Percentiles rank a stretch among this genome's conserved stretches.
These are phyloP conservation scores for Syzygium aqueum DNA, from an alignment of 345 rosid genomes.

Conservation along the genomic window DNA sequence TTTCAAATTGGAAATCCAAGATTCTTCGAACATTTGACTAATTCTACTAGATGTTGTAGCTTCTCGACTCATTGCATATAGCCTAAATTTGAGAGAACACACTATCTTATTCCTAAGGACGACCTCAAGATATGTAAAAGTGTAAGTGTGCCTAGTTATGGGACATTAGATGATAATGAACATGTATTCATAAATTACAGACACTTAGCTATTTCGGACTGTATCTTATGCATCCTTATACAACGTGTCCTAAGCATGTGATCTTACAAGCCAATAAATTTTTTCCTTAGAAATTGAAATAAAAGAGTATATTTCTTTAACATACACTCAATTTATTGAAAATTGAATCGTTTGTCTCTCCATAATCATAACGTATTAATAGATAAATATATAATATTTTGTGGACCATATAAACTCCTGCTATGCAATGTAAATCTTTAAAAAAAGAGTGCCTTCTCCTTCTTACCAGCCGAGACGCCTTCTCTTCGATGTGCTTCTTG, in stretches of 20 bases:
- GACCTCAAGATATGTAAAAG: neutral
- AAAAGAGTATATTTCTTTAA: neutral
- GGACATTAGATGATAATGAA: neutral
- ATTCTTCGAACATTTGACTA: neutral
- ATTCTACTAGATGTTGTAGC: neutral
- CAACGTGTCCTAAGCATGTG: fast-evolving
- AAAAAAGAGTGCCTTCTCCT: neutral
- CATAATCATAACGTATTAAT: too few species aligned
- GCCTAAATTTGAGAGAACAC: neutral
- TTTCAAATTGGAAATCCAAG: neutral
- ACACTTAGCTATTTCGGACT: fast-evolving
- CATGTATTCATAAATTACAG: neutral
- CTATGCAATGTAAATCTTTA: too few species aligned
- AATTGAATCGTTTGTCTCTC: neutral
- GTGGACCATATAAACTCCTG: too few species aligned
- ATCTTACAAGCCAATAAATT: fast-evolving
- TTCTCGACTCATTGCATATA: fast-evolving
- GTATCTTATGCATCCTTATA: neutral
- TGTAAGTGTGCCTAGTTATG: neutral
- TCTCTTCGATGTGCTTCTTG: constrained; percentile 42
- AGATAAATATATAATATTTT: too few species aligned
- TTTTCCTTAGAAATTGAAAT: neutral
- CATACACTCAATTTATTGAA: neutral
- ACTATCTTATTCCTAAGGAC: neutral
- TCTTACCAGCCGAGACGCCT: constrained; percentile 25